Base-by-base conservation (phyloP, 768 basidiomycete genomes). In the Brasilioporus rufonigricans region DNA sequence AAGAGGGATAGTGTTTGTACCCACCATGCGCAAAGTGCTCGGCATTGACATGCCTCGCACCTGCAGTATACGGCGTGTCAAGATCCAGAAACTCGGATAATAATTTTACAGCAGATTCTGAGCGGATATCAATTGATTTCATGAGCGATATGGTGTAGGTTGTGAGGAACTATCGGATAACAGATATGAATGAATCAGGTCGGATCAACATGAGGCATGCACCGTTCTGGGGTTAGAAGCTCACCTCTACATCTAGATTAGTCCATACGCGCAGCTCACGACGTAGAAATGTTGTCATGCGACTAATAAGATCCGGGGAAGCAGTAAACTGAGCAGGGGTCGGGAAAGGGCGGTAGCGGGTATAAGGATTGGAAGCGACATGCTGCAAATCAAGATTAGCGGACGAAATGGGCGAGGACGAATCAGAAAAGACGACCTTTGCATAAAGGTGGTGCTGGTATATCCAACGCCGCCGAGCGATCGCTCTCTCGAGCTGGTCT, bases 11-110 rank as follows among this genome's bases (percentile, higher is more conserved):
- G 36, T n/a, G n/a, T n/a, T n/a, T n/a, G n/a, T n/a, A 71, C 80
- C 61, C 62, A 91, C 92, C 93, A 72, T 98, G 94, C 9, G 88
- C 91, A 73, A 97, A 95, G 70, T 97, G 94, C 66, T 98, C 94
- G 12, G 94, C 89, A 61, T 91, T 89, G 24, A 76, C 71, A 54
- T 81, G 77, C 51, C 85, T 77, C 24, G 76, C 74, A 9, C 85
- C 86, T 44, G 81, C 78, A 21, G 67, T 66, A 55, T 85, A 84
- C 2, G 80, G 77, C 4, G 73, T 71, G 59, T 87, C 87, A 69
- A 91, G 79, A 65, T 98, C 94, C 44, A 98, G 77, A 72, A 94
- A 95, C 61, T 96, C 94, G 14, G 92, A 79, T 9, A 98, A 76
- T 16, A 91, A 70, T 63, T 87, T 89, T 41, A 98, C 80, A 39